Conservation (phyloP, 1,284 basidiomycete genomes). For the Ustilago nuda region DNA sequence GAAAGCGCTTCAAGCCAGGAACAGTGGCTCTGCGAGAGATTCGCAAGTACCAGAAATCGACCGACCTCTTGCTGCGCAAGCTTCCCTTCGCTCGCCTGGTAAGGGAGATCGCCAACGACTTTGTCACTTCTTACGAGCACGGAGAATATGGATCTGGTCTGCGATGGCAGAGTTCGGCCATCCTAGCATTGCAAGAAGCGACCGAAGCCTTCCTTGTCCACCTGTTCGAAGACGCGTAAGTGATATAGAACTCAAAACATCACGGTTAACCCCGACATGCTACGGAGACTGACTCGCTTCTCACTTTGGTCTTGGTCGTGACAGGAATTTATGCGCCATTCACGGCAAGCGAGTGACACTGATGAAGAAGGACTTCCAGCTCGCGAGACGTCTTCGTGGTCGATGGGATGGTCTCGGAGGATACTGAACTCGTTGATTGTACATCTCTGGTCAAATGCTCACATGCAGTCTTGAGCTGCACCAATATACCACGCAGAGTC, state of each 20-base stretch:
- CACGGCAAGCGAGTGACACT: constrained; percentile 67
- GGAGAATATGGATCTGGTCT: constrained; percentile 58
- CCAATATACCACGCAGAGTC: constrained; percentile 1
- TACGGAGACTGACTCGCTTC: neutral
- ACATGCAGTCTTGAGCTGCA: neutral
- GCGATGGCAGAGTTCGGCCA: constrained; percentile 68
- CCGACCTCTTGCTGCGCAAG: constrained; percentile 67
- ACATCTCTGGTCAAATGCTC: neutral
- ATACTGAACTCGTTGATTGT: constrained; percentile 19
- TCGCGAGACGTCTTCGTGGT: constrained; percentile 66
- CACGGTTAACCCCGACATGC: neutral
- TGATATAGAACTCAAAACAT: constrained; percentile 8
- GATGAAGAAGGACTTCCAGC: constrained; percentile 69
- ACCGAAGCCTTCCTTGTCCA: constrained; percentile 68
- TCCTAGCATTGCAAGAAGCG: constrained; percentile 68
- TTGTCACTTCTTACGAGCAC: constrained; percentile 65
- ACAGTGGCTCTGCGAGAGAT: constrained; percentile 69
- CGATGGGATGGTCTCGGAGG: constrained; percentile 68
- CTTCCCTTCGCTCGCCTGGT: constrained; percentile 68
- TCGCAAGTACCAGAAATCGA: constrained; percentile 67
- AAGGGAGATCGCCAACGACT: constrained; percentile 67
- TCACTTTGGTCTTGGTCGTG: neutral
- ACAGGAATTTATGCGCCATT: constrained; percentile 67
- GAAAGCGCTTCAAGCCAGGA: constrained; percentile 62
- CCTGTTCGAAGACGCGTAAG: constrained; percentile 68